phyloP scores from a whole-genome alignment of 148 eudicot genomes.

The Silene latifolia region DNA sequence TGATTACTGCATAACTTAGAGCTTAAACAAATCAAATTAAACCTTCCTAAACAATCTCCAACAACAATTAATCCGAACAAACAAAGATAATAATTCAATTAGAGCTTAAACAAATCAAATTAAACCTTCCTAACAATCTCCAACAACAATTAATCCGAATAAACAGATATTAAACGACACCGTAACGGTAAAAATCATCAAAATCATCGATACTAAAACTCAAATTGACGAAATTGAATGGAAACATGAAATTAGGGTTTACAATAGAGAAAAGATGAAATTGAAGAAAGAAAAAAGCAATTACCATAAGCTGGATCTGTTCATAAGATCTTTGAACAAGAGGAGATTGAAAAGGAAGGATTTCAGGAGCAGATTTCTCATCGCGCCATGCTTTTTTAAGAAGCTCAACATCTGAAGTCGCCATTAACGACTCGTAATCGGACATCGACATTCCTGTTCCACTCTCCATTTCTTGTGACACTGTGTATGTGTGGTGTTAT shows the following conservation, averaged over 20 bases:
- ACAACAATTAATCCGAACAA: background rate
- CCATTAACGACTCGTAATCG: slow-evolving; percentile 63
- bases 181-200: background rate
- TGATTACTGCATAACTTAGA: too few relatives aligned
- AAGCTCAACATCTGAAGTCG: slow-evolving; percentile 73
- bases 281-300: background rate
- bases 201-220: background rate
- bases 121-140: too few relatives aligned
- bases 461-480: slow-evolving; percentile 12
- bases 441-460: slow-evolving; percentile 34
- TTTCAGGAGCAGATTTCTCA: slow-evolving; percentile 84
- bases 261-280: background rate
- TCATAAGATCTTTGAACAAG: slow-evolving; percentile 65
- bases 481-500: background rate
- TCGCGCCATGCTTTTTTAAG: slow-evolving; percentile 83
- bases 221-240: background rate
- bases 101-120: too few relatives aligned
- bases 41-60: background rate
- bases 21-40: too few relatives aligned
- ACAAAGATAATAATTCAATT: background rate
- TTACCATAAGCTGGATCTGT: slow-evolving; percentile 82
- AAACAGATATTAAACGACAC: background rate
- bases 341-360: slow-evolving; percentile 49
- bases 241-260: slow-evolving; percentile 7
- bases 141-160: background rate